These are phyloP conservation scores for Pseudogymnoascus sp. DNA, from an alignment of 2,329 filamentous ascomycete genomes.

Conservation along the genomic window DNA sequence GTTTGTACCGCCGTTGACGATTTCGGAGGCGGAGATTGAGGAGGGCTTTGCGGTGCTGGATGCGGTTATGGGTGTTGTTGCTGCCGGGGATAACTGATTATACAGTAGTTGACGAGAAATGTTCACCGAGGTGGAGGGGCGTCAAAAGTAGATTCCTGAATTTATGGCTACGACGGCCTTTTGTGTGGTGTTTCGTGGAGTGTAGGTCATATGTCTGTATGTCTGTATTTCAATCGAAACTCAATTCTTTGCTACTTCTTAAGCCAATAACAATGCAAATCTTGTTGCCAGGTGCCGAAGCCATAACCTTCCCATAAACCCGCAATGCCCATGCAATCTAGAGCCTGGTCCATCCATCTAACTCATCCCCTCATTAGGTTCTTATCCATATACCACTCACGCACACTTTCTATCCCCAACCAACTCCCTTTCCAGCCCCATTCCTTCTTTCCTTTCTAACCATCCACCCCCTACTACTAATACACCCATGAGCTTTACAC, in stretches of 20 bases:
- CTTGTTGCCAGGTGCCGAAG: neutral
- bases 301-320: neutral
- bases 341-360: neutral
- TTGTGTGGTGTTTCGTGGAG: neutral
- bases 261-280: neutral
- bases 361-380: conserved; percentile 7
- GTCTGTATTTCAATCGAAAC: neutral
- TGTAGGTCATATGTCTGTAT: neutral
- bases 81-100: neutral
- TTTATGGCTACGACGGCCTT: neutral
- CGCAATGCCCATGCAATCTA: neutral
- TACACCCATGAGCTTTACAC: neutral
- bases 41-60: conserved; percentile 70
- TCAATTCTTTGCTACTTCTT: neutral
- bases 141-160: neutral
- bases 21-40: conserved; percentile 73
- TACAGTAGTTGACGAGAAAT: neutral
- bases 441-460: neutral
- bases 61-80: conserved; percentile 44
- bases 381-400: neutral
- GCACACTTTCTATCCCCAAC: neutral
- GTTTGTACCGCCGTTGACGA: conserved; percentile 81
- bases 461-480: neutral
- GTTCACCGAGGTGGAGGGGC: neutral
- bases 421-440: neutral